Percentiles rank a stretch among this genome's conserved stretches.
Conservation (phyloP, 1,284 basidiomycete genomes). For the Tylopilus sp. region DNA sequence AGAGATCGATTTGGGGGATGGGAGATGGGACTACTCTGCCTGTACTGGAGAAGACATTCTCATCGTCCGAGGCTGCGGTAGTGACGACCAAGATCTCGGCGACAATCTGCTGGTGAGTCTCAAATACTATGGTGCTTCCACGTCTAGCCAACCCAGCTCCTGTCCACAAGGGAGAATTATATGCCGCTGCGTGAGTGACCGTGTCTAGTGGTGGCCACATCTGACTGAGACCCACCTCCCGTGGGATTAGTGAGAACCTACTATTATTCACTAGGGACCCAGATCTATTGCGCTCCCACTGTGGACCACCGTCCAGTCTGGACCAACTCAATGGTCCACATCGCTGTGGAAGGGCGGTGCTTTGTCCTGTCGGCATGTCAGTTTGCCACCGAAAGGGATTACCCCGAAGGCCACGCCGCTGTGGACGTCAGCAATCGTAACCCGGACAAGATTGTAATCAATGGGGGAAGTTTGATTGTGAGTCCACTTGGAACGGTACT, state of each 20-base stretch:
- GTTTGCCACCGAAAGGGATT: slow-evolving; percentile 59
- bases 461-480: slow-evolving; percentile 67
- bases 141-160: slow-evolving; percentile 1
- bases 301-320: slow-evolving; percentile 66
- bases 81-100: slow-evolving; percentile 55
- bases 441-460: slow-evolving; percentile 59
- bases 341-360: slow-evolving; percentile 73
- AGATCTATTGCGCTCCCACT: slow-evolving; percentile 68
- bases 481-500: slow-evolving; percentile 64
- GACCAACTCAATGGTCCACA: slow-evolving; percentile 66
- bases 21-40: slow-evolving; percentile 51
- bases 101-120: slow-evolving; percentile 62
- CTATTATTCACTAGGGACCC: slow-evolving; percentile 60
- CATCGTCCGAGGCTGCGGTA: slow-evolving; percentile 18
- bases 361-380: slow-evolving; percentile 71
- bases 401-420: slow-evolving; percentile 53
- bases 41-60: slow-evolving; percentile 39
- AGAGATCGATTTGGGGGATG: slow-evolving; percentile 69
- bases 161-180: slow-evolving; percentile 60
- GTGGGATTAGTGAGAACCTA: slow-evolving; percentile 47
- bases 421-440: slow-evolving; percentile 38
- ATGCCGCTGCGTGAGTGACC: slow-evolving; percentile 60
- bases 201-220: not conserved
- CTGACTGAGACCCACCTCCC: not conserved
- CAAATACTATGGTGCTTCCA: not conserved